Base-by-base conservation (phyloP, 768 basidiomycete genomes). In the Psilocybe cubensis region DNA sequence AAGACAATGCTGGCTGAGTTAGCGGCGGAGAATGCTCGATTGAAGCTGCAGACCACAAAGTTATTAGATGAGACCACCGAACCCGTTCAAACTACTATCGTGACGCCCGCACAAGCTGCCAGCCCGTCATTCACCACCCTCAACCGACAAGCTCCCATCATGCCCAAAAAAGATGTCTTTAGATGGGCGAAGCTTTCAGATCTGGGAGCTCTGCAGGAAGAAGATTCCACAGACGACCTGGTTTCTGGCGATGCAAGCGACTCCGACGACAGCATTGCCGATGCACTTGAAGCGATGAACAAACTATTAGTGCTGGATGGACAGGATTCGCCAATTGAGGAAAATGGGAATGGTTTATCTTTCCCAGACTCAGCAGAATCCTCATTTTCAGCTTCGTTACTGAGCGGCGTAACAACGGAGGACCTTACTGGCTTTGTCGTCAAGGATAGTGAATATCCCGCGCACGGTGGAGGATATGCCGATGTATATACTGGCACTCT, bases 401-500 rank as follows among this genome's bases (percentile, higher is more conserved):
- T n/a, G n/a, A 38, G 35, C n/a, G n/a, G n/a, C 35, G 14, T 38
- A 38, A 46, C 24, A 12, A 25, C 44, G 23, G 44, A 46, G 23
- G 44, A 46, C 23, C 44, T 50, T 9, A 50, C 48, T 31, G 48
- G 48, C 21, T 33, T 18, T 9, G 23, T 50, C 8, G 38, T 21
- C 31, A 17, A 20, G 9, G 33, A 50, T 14, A 50, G 48, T 21
- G 29, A 23, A 10, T 50, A 50, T 35, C 29, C 48, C 14, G 48
- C 48, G 5, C 48, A 50, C 21, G 48, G 48, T 9, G 48, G 48
- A 50, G 48, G 48, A 20, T 50, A 50, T 20, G 48, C 48, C 18
- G 48, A 50, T 20, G 48, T 50, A 7, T 50, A 50, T 33, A 6
- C 28, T 4, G 48, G 48, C 20, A 23, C 21, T 17, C 31, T 50